These are phyloP conservation scores for Pyrus betulifolia DNA, from an alignment of 306 rosid species.

Conservation along the genomic window DNA sequence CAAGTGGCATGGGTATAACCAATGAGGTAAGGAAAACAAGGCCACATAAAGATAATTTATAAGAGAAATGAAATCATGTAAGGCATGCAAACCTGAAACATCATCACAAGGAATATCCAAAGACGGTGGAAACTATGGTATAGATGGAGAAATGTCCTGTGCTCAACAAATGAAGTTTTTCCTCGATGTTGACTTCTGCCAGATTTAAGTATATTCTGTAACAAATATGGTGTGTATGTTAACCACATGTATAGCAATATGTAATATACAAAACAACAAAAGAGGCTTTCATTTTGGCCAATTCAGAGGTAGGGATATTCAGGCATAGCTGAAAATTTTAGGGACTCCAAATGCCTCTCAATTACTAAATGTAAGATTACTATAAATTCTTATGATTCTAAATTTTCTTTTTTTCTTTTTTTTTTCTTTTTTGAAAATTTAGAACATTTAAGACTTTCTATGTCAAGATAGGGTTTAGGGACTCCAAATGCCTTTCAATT, in stretches of 20 bases:
- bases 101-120: slow-evolving; percentile 95
- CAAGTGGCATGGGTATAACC: background rate
- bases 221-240: background rate
- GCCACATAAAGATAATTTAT: background rate
- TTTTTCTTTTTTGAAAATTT: background rate
- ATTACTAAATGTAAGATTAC: background rate
- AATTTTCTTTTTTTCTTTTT: background rate
- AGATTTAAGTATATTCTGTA: slow-evolving; percentile 49
- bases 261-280: background rate
- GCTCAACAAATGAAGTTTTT: slow-evolving; percentile 97
- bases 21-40: background rate
- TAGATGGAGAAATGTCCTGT: slow-evolving; percentile 86
- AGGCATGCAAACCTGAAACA: slow-evolving; percentile 72
- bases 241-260: background rate
- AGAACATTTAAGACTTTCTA: background rate
- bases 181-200: slow-evolving; percentile 58
- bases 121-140: slow-evolving; percentile 91
- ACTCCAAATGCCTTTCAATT: background rate
- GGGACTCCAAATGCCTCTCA: background rate
- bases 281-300: background rate
- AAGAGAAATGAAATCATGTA: background rate
- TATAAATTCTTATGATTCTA: background rate
- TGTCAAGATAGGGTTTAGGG: background rate
- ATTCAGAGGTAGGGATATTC: background rate
- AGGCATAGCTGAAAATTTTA: background rate